Percentiles rank a stretch among this genome's conserved stretches.
These are phyloP conservation scores for Blastocystis sp. DNA, from an alignment of 352 stramenopile species.

Conservation along the genomic window DNA sequence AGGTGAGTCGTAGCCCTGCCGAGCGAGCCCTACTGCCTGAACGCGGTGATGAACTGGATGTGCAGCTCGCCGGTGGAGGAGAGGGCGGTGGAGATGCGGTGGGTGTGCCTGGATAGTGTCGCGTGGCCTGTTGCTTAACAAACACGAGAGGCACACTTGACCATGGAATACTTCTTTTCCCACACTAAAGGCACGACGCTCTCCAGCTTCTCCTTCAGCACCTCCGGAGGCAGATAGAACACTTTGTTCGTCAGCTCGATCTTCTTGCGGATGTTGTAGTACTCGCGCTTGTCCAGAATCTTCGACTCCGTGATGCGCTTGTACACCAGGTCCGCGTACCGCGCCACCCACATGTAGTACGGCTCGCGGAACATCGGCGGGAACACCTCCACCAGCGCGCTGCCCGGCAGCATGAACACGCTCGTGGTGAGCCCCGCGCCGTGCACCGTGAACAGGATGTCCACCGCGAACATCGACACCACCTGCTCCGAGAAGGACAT, in stretches of 20 bases:
- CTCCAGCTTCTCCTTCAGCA: slow-evolving; percentile 15
- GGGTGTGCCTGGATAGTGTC: slow-evolving; percentile 54
- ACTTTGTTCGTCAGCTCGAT: slow-evolving; percentile 65
- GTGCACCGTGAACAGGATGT: slow-evolving; percentile 51
- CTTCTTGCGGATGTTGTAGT: background rate
- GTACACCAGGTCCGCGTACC: slow-evolving; percentile 43
- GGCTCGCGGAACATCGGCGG: slow-evolving; percentile 47
- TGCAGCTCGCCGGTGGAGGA: background rate
- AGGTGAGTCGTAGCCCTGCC: slow-evolving; percentile 33
- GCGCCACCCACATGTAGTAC: slow-evolving; percentile 35
- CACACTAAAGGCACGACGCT: slow-evolving; percentile 16
- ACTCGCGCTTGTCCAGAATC: slow-evolving; percentile 47
- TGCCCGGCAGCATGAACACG: slow-evolving; percentile 53
- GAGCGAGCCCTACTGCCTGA: slow-evolving; percentile 12
- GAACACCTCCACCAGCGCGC: slow-evolving; percentile 49
- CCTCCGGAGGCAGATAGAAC: slow-evolving; percentile 41
- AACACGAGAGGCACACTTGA: slow-evolving; percentile 5
- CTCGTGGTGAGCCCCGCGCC: slow-evolving; percentile 38
- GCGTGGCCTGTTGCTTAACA: background rate
- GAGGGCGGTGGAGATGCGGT: slow-evolving; percentile 35
- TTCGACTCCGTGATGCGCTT: slow-evolving; percentile 2
- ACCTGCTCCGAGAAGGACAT: slow-evolving; percentile 66
- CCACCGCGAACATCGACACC: slow-evolving; percentile 59
- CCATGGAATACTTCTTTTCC: slow-evolving; percentile 54
- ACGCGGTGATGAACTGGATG: slow-evolving; percentile 45